phyloP scores from a whole-genome alignment of 129 eudicot species.

The Flaveria robusta region DNA sequence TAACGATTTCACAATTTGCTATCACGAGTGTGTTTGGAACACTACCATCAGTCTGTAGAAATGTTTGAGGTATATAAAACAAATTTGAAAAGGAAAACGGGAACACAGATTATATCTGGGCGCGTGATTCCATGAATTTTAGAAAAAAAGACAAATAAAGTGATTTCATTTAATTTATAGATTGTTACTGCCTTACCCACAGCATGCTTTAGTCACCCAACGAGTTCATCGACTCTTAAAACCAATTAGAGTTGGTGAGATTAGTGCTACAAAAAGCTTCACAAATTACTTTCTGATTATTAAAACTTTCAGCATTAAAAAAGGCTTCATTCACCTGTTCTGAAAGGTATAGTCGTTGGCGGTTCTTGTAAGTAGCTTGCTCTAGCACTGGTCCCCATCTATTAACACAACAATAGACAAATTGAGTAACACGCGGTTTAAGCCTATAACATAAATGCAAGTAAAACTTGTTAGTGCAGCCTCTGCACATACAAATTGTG shows the following conservation, averaged over 20 bases:
- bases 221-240: background rate
- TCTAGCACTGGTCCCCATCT: slow-evolving; percentile 92
- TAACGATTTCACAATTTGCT: slow-evolving; percentile 90
- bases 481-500: background rate
- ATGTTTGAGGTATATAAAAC: background rate
- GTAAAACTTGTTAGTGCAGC: background rate
- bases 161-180: background rate
- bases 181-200: background rate
- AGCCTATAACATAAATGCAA: background rate
- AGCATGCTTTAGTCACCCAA: background rate
- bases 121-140: too few relatives aligned
- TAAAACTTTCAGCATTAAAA: background rate
- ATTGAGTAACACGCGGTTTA: slow-evolving; percentile 13
- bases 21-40: slow-evolving; percentile 91
- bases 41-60: slow-evolving; percentile 82
- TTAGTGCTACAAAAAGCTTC: background rate
- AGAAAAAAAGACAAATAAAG: background rate
- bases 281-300: background rate
- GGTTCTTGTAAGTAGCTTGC: slow-evolving; percentile 91
- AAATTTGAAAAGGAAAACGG: background rate
- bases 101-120: background rate
- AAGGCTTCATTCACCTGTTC: slow-evolving; percentile 62
- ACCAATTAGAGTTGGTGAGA: background rate
- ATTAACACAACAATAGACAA: slow-evolving; percentile 5
- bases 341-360: slow-evolving; percentile 93